Percentiles rank a stretch among this genome's conserved stretches.
phyloP scores from a whole-genome alignment of 1,139 yeast genomes.

The Schwanniomyces etchellsii region DNA sequence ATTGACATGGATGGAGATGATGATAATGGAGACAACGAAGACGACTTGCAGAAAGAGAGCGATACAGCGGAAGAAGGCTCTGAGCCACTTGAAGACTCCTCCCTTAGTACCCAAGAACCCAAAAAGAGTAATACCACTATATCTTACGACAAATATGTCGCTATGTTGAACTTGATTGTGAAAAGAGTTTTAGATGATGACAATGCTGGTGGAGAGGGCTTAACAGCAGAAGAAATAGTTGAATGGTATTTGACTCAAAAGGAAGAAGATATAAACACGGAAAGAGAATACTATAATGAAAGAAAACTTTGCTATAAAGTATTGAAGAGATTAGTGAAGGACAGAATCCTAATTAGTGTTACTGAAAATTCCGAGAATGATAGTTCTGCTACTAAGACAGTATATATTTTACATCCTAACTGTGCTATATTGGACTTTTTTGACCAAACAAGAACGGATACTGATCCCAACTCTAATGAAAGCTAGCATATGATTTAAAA shows the following conservation, averaged over 20 bases:
- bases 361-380: constrained; percentile 44
- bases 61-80: constrained; percentile 4
- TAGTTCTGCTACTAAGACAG: constrained; percentile 19
- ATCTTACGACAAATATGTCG: constrained; percentile 80
- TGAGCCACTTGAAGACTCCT: constrained; percentile 4
- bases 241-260: constrained; percentile 77
- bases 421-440: constrained; percentile 67
- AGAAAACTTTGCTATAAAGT: constrained; percentile 73
- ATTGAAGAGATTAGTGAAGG: constrained; percentile 76
- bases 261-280: constrained; percentile 67
- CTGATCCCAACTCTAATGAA: constrained; percentile 10
- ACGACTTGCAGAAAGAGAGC: constrained; percentile 7
- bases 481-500: constrained; percentile 1
- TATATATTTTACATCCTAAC: constrained; percentile 86
- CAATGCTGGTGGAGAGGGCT: constrained; percentile 52
- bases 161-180: constrained; percentile 78
- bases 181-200: constrained; percentile 61
- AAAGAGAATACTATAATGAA: constrained; percentile 67
- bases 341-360: constrained; percentile 78
- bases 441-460: constrained; percentile 27
- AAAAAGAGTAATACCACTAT: constrained; percentile 38
- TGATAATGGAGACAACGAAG: constrained; percentile 19
- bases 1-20: constrained; percentile 75
- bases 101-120: constrained; percentile 4
- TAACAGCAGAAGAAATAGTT: constrained; percentile 63